A percentile compares a stretch with the other conserved stretches of the same genome.
phyloP scores from a whole-genome alignment of 2,329 filamentous ascomycete genomes.

The Neurospora sp. region DNA sequence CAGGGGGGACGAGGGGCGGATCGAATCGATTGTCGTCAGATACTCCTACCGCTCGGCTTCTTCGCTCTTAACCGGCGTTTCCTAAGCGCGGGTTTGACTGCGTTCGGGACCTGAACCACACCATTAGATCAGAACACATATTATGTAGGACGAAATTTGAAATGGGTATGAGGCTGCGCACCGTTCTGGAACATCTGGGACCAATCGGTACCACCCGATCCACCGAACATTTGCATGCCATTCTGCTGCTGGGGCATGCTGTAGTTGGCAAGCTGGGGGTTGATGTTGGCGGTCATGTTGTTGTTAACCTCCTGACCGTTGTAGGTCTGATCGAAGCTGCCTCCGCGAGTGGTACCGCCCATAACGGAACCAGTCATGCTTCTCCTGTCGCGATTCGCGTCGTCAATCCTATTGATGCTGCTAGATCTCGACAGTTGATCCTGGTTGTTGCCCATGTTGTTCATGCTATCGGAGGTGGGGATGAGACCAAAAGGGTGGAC shows the following conservation, averaged over 20 bases:
- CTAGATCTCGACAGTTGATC: constrained; percentile 51
- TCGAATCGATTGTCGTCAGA: constrained; percentile 33
- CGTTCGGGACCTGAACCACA: constrained; percentile 55
- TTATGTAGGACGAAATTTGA: constrained; percentile 39
- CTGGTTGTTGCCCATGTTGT: constrained; percentile 50
- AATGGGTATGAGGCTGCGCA: constrained; percentile 40
- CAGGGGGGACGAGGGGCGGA: constrained; percentile 39
- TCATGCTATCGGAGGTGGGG: constrained; percentile 45
- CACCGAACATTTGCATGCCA: constrained; percentile 53
- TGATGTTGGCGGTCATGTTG: constrained; percentile 52
- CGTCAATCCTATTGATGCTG: constrained; percentile 49
- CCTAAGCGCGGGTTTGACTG: constrained; percentile 56
- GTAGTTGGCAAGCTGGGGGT: constrained; percentile 53
- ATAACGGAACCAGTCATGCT: constrained; percentile 44
- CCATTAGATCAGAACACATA: constrained; percentile 54
- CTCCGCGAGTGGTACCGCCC: constrained; percentile 32
- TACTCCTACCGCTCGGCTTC: constrained; percentile 32
- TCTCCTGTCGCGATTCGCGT: constrained; percentile 46
- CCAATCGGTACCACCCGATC: constrained; percentile 59
- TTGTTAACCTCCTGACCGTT: constrained; percentile 45
- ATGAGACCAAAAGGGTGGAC: constrained; percentile 35
- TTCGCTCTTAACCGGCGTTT: constrained; percentile 33
- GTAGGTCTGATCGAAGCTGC: constrained; percentile 43
- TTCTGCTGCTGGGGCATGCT: constrained; percentile 53
- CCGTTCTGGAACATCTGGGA: constrained; percentile 68